Conservation (phyloP, 2,329 filamentous ascomycete genomes). For the Hypoxylon sp. region DNA sequence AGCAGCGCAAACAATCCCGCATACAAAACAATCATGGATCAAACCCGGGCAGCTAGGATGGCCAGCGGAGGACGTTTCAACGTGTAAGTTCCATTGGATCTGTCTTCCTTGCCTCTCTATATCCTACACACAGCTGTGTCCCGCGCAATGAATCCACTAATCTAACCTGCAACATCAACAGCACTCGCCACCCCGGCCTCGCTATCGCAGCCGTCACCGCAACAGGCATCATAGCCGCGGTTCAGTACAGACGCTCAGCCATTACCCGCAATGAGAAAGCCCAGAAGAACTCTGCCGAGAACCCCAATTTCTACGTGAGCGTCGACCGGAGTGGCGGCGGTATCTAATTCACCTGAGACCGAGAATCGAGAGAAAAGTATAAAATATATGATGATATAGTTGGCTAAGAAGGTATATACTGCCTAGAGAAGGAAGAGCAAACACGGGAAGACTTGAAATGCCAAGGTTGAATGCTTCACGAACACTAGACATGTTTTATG, state of each 20-base stretch:
- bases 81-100: conserved; percentile 36
- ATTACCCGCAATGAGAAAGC: conserved; percentile 61
- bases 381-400: neutral
- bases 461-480: conserved; percentile 1
- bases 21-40: conserved; percentile 31
- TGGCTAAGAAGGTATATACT: neutral
- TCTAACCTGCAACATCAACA: conserved; percentile 23
- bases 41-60: conserved; percentile 29
- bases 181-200: conserved; percentile 59
- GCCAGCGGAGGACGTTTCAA: conserved; percentile 24
- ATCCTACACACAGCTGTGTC: neutral
- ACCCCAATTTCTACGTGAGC: conserved; percentile 63
- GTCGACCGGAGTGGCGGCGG: conserved; percentile 66
- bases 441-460: neutral
- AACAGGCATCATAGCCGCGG: conserved; percentile 52
- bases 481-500: conserved; percentile 12
- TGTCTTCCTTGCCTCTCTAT: neutral
- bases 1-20: no score
- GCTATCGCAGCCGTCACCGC: conserved; percentile 55
- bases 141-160: conserved; percentile 3
- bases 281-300: conserved; percentile 57
- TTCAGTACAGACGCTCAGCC: conserved; percentile 57
- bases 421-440: conserved; percentile 1
- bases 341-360: conserved; percentile 38
- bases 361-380: neutral